A percentile compares a stretch with the other conserved stretches of the same genome.
These are phyloP conservation scores for Schizosaccharomyces octosporus DNA, from an alignment of 805 yeast species.

Conservation along the genomic window DNA sequence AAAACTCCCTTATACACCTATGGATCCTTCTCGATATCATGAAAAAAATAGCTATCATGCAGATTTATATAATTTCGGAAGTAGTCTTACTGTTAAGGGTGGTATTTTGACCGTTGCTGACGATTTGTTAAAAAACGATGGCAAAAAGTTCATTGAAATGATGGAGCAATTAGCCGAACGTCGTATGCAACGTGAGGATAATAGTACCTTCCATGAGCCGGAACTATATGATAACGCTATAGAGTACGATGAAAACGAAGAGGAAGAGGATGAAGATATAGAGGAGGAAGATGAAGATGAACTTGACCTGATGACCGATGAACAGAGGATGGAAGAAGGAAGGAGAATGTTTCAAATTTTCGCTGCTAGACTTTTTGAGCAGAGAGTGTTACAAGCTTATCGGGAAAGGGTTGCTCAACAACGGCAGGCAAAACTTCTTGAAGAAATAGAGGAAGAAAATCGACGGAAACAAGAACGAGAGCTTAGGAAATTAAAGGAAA, in stretches of 20 bases:
- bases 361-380: conserved; percentile 53
- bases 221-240: conserved; percentile 14
- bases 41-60: not conserved
- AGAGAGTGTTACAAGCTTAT: conserved; percentile 47
- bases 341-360: conserved; percentile 58
- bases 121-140: conserved; percentile 52
- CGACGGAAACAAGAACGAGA: conserved; percentile 11
- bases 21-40: not conserved
- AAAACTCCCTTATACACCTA: not conserved
- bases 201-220: conserved; percentile 11
- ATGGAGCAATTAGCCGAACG: conserved; percentile 51
- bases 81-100: conserved; percentile 14
- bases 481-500: conserved; percentile 15
- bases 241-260: conserved; percentile 13
- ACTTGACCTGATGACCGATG: conserved; percentile 18
- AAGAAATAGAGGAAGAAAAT: conserved; percentile 12
- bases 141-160: conserved; percentile 52
- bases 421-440: conserved; percentile 16
- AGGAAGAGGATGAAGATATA: conserved; percentile 11
- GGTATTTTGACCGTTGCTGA: conserved; percentile 46
- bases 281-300: conserved; percentile 6
- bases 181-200: conserved; percentile 18
- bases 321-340: conserved; percentile 49
- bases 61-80: conserved; percentile 13
- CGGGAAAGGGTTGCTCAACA: conserved; percentile 64